Base-by-base conservation (phyloP, 768 basidiomycete genomes). In the Lentinula lateritia region DNA sequence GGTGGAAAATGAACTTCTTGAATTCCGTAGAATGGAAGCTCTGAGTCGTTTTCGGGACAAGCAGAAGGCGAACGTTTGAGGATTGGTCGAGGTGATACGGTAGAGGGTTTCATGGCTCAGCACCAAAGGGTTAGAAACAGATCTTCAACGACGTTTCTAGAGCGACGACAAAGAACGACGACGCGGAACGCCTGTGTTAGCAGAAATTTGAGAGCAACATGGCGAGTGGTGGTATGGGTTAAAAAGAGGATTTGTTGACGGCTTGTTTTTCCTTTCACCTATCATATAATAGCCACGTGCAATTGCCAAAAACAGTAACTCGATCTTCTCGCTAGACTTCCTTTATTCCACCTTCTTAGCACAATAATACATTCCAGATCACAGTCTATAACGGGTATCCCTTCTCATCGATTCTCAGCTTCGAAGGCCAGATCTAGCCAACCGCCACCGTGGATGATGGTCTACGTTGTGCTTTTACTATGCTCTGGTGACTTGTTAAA, bases 1-100 rank as follows among this genome's bases (percentile, higher is more conserved):
- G 83, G 81, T 32, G 83, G 80, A 66, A 85, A 82, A 72, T 81
- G 80, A 61, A 82, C 81, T 3, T 66, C 76, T 62, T 75, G 68
- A 60, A 72, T 67, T 64, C 66, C 62, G 68, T 71, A 64, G 64
- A 64, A 64, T 66, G 67, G 61, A 61, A 60, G 20, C 63, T 48
- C 53, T 56, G 61, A 63, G 60, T 61, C 43, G 42, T 64, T 65
- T 52, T 58, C 61, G 63, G 63, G 43, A 56, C 70, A 63, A 63
- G 69, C 50, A 55, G 71, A 61, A 39, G 73, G 64, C 48, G 73
- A 66, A 41, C 78, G 81, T 69, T 88, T 88, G 73, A 87, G 80
- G 63, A 86, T 86, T 60, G 85, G 83, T 63, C 82, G 78, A 46
- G 82, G 83, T 48, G 74, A 70, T 72, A 77, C 55, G 28, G 28